Evolutionary conservation across 345 rosid genomes (phyloP), one percentile per base, ranked within the genome.

Genomic region (Boechera divaricarpa): DNA sequence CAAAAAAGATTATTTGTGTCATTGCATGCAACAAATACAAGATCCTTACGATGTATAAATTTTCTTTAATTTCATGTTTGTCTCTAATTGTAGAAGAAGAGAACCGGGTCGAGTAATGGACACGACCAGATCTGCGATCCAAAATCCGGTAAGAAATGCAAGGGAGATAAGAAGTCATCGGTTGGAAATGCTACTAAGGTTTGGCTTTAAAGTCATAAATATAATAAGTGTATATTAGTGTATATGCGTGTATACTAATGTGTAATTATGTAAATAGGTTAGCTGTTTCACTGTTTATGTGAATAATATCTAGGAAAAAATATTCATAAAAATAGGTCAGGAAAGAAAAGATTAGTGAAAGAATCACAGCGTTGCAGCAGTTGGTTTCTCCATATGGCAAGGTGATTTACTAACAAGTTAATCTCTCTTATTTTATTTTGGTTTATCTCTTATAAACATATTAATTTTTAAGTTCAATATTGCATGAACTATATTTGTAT

Each of bases 321-420:
- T 60, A 60, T 0, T 36, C 18, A 60, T 60, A 16, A 35, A 10
- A 18, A 48, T 59, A 88, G 91, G 82, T 65, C 24, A 86, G 82
- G 75, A 91, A 85, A 67, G 90, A 83, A 86, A 90, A 53, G 82
- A 76, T 70, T 91, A 5, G 98, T 35, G 96, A 94, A 65, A 74
- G 90, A 82, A 84, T 94, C 73, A 59, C 87, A 29, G 76, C 88
- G 18, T 80, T 94, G 84, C 97, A 90, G 83, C 97, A 86, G 69
- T 84, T 94, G 61, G 96, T 94, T 36, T 94, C 97, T 42, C 98
- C 97, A n/a, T 90, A 83, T 79, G 98, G 96, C 83, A 91, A 93
- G 92, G 98, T 91, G 13, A 44, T 7, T 68, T 28, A 52, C 56
- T 52, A 52, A 51, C 60, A 55, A 55, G 36, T 21, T 21, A 21